Percentiles rank a stretch among this genome's conserved stretches.
Evolutionary conservation across 805 yeast genomes (phyloP).

Genomic region (Myxozyma sirexii): DNA sequence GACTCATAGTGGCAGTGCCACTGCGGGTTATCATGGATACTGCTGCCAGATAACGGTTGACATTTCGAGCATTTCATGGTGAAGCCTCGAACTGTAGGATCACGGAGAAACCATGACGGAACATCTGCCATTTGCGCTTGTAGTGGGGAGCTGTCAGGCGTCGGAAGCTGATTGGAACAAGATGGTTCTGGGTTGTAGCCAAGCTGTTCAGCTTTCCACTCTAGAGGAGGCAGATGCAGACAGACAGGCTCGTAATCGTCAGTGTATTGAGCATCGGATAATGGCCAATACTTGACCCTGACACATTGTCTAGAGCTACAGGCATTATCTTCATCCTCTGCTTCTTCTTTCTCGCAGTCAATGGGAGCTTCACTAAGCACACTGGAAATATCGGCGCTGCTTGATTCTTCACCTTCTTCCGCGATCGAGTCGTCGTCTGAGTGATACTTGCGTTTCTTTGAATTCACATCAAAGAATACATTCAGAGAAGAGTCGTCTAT

Average conservation of each 20-base stretch:
- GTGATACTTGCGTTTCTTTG: neutral
- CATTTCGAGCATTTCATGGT: neutral
- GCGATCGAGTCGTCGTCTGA: neutral
- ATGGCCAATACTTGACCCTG: slow-evolving; percentile 1
- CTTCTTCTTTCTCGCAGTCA: neutral
- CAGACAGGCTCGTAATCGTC: neutral
- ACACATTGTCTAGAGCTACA: neutral
- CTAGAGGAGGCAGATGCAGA: neutral
- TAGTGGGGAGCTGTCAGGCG: neutral
- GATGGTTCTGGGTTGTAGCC: neutral
- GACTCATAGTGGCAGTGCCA: neutral
- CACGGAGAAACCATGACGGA: neutral
- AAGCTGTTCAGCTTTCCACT: neutral
- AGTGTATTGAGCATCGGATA: neutral
- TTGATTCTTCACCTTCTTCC: neutral
- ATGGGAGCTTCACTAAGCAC: neutral
- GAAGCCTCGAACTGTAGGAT: neutral
- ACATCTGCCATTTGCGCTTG: too few relatives aligned
- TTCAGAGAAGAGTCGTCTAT: too few relatives aligned
- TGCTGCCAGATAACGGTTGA: neutral
- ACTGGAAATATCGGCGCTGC: too few relatives aligned
- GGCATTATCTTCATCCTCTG: neutral
- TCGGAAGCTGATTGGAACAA: neutral
- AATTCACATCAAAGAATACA: too few relatives aligned
- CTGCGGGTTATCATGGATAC: neutral